These are phyloP conservation scores for Trichosporon inkin DNA, from an alignment of 1,284 basidiomycete genomes.

Conservation along the genomic window DNA sequence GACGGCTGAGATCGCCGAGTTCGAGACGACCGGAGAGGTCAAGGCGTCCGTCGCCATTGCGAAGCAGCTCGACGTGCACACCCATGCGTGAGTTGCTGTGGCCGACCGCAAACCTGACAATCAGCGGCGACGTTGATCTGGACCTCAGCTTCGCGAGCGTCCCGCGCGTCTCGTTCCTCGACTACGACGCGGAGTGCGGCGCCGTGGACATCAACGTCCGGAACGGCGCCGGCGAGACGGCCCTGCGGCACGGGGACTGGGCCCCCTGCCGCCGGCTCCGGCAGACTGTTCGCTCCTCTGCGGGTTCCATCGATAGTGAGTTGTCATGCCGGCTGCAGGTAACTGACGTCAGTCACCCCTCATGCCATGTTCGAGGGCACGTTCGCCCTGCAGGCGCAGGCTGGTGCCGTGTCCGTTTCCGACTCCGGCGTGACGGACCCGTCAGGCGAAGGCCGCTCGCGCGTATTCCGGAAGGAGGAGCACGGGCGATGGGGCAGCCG, in stretches of 20 bases:
- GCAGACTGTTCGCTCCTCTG: conserved; percentile 6
- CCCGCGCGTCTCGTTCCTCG: background rate
- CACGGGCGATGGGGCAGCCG: background rate
- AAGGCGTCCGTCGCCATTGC: conserved; percentile 7
- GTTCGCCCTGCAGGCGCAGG: conserved; percentile 11
- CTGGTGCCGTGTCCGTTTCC: conserved; percentile 18
- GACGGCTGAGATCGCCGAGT: conserved; percentile 10
- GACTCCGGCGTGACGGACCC: background rate
- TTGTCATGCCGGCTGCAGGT: background rate
- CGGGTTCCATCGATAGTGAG: conserved; percentile 19
- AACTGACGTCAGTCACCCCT: conserved; percentile 9
- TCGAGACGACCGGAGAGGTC: conserved; percentile 13
- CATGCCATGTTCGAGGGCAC: conserved; percentile 22
- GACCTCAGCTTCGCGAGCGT: conserved; percentile 10
- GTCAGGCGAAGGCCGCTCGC: background rate
- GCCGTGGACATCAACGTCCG: background rate
- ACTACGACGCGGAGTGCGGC: background rate
- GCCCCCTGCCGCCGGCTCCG: conserved; percentile 19
- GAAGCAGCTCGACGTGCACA: conserved; percentile 2
- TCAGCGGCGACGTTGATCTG: conserved; percentile 21
- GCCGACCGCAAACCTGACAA: background rate
- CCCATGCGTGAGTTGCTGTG: conserved; percentile 2
- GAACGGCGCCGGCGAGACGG: conserved; percentile 10
- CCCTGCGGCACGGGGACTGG: conserved; percentile 20
- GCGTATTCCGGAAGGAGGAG: background rate